phyloP scores from a whole-genome alignment of 2,329 filamentous ascomycete species.

The Ilyonectria sp. region DNA sequence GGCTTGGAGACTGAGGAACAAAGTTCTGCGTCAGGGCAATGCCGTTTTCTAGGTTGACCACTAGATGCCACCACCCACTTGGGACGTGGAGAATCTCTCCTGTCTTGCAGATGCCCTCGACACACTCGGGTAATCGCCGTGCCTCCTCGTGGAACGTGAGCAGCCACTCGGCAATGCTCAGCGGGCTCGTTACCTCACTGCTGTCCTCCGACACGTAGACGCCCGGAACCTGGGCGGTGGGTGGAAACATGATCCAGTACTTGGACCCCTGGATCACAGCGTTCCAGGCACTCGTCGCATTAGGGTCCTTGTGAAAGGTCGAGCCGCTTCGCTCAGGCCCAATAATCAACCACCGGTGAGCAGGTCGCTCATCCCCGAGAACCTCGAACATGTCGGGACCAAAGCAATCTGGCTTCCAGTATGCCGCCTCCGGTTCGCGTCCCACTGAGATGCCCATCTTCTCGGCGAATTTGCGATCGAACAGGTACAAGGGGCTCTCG shows the following conservation, averaged over 20 bases:
- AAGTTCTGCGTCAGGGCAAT: conserved; percentile 98
- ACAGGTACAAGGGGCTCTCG: conserved; percentile 93
- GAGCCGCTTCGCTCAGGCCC: conserved; percentile 90
- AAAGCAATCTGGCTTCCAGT: conserved; percentile 88
- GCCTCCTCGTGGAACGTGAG: conserved; percentile 91
- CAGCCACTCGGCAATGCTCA: conserved; percentile 98
- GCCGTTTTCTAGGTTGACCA: conserved; percentile 87
- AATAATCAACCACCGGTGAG: conserved; percentile 93
- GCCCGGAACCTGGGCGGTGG: conserved; percentile 83
- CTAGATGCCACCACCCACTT: conserved; percentile 96
- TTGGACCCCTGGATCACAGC: conserved; percentile 91
- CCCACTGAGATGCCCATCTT: conserved; percentile 85
- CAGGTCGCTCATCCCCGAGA: conserved; percentile 83
- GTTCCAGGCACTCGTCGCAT: conserved; percentile 89
- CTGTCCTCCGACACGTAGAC: conserved; percentile 92
- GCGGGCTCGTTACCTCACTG: conserved; percentile 92
- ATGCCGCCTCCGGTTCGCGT: conserved; percentile 66
- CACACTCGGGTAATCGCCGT: conserved; percentile 80
- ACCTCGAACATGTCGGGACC: conserved; percentile 88
- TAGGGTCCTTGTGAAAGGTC: conserved; percentile 92
- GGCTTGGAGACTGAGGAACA: conserved; percentile 75
- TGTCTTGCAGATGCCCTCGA: conserved; percentile 86
- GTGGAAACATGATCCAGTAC: conserved; percentile 99
- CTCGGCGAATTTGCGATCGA: conserved; percentile 87
- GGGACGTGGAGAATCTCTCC: conserved; percentile 95